phyloP scores from a whole-genome alignment of 306 rosid species.

The Prosopis cineraria region DNA sequence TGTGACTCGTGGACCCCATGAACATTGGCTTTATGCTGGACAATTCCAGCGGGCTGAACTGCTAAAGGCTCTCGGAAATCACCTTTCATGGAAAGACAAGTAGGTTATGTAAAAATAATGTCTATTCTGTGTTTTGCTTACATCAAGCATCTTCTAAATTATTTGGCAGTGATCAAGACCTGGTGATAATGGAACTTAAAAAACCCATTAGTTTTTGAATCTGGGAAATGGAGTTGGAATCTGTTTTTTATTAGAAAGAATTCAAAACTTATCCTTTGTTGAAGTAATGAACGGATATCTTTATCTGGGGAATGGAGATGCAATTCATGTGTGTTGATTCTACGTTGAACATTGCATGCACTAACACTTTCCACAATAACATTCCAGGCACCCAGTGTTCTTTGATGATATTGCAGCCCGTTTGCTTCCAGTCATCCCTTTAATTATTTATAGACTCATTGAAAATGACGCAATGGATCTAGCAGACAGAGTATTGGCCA shows the following conservation, averaged over 20 bases:
- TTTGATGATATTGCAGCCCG: conserved; percentile 96
- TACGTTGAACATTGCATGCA: conserved; percentile 26
- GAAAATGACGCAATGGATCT: conserved; percentile 90
- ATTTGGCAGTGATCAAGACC: not conserved
- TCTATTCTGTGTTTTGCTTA: conserved; percentile 21
- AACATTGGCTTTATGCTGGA: conserved; percentile 84
- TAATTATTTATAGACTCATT: conserved; percentile 84
- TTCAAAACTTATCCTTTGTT: not conserved
- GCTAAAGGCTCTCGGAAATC: conserved; percentile 93
- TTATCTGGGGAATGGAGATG: not conserved
- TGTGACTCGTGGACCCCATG: conserved; percentile 66
- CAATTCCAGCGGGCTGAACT: conserved; percentile 72
- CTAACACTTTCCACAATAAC: conserved; percentile 29
- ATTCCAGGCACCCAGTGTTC: conserved; percentile 83
- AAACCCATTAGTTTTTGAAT: conserved; percentile 8
- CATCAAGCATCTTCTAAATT: conserved; percentile 22
- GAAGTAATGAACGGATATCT: conserved; percentile 15
- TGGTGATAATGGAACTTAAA: conserved; percentile 23
- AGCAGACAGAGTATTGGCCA: conserved; percentile 74
- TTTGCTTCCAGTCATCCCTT: conserved; percentile 91
- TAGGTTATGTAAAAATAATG: conserved; percentile 36
- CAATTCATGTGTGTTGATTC: conserved; percentile 1
- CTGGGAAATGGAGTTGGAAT: not conserved
- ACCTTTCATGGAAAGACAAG: conserved; percentile 98
- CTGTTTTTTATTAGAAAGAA: not conserved